Evolutionary conservation across 2,329 filamentous ascomycete genomes (phyloP).

Genomic region (Pyricularia sp.): DNA sequence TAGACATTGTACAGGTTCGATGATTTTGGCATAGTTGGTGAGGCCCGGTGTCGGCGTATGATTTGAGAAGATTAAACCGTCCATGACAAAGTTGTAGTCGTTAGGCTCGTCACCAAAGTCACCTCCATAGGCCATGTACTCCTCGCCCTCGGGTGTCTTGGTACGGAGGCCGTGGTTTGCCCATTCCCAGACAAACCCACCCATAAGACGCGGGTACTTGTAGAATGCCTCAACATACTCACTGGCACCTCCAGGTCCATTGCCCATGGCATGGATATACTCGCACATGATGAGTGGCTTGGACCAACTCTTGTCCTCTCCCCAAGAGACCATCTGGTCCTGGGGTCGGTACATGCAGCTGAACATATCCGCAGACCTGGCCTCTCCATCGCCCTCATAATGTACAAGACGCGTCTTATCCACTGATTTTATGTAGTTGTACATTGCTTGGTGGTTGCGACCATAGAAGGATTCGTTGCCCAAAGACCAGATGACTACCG

Average conservation of each 20-base stretch:
- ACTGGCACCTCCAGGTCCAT: slow-evolving; percentile 50
- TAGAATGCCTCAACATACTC: slow-evolving; percentile 52
- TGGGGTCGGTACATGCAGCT: slow-evolving; percentile 48
- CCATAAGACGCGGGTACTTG: slow-evolving; percentile 42
- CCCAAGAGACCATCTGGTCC: slow-evolving; percentile 23
- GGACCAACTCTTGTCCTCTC: slow-evolving; percentile 18
- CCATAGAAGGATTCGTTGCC: slow-evolving; percentile 59
- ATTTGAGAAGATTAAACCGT: slow-evolving; percentile 33
- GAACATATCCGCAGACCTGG: slow-evolving; percentile 44
- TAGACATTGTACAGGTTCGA: slow-evolving; percentile 43
- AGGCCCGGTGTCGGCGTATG: slow-evolving; percentile 38
- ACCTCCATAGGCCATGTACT: slow-evolving; percentile 40
- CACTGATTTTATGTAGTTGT: slow-evolving; percentile 40
- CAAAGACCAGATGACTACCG: slow-evolving; percentile 53
- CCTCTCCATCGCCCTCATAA: slow-evolving; percentile 47
- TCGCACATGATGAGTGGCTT: slow-evolving; percentile 42
- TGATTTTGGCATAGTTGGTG: slow-evolving; percentile 42
- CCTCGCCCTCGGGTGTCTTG: slow-evolving; percentile 24
- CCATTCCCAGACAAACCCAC: slow-evolving; percentile 51
- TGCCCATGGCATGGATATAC: slow-evolving; percentile 49
- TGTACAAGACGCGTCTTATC: slow-evolving; percentile 45
- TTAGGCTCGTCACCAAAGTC: slow-evolving; percentile 46
- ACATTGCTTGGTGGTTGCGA: slow-evolving; percentile 50
- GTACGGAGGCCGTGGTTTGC: slow-evolving; percentile 37
- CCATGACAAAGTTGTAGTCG: slow-evolving; percentile 40